These are phyloP conservation scores for Hypoxylon intermedium DNA, from an alignment of 495 filamentous ascomycete species.

Conservation along the genomic window DNA sequence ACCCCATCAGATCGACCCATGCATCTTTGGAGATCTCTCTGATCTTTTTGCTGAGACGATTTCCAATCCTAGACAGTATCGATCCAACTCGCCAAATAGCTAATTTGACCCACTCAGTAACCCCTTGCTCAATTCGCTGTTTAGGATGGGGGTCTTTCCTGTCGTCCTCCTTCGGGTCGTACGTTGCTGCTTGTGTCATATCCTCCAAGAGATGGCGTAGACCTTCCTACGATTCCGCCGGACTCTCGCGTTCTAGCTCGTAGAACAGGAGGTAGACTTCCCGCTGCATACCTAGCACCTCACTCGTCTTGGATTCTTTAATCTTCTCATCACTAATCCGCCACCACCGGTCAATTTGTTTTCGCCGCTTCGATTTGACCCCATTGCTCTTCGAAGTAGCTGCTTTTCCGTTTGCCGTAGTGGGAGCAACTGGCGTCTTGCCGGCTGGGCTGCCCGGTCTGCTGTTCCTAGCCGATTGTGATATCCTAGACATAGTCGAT, in stretches of 20 bases:
- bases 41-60: neutral
- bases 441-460: conserved; percentile 31
- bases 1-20: conserved; percentile 36
- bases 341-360: conserved; percentile 87
- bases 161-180: conserved; percentile 15
- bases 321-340: conserved; percentile 97
- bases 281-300: conserved; percentile 91
- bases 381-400: conserved; percentile 6
- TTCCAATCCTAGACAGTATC: neutral
- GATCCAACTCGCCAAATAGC: conserved; percentile 5
- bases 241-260: conserved; percentile 66
- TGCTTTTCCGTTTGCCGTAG: conserved; percentile 17
- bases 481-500: conserved; percentile 50
- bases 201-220: conserved; percentile 24
- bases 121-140: conserved; percentile 1
- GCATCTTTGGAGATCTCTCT: neutral
- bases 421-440: conserved; percentile 40
- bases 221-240: conserved; percentile 39
- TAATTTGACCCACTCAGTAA: conserved; percentile 8
- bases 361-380: conserved; percentile 58
- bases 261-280: conserved; percentile 98
- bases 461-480: conserved; percentile 39
- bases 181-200: conserved; percentile 17
- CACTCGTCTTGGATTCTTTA: conserved; percentile 88
- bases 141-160: conserved; percentile 11